These are phyloP conservation scores for Nyctanthes arbortristis DNA, from an alignment of 257 asterid genomes.

Conservation along the genomic window DNA sequence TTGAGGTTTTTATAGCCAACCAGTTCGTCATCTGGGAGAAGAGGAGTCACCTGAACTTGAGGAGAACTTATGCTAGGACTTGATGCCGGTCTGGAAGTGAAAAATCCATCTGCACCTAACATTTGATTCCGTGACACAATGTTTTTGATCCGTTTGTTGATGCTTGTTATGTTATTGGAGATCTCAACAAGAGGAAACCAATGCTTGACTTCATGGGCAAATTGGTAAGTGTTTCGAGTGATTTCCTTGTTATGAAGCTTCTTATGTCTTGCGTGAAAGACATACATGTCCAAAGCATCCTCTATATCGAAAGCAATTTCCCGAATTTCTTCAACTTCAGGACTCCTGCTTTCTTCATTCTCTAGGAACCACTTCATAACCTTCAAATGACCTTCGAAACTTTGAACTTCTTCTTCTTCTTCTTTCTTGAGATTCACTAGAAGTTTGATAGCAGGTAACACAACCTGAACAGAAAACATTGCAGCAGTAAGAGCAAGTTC, in stretches of 20 bases:
- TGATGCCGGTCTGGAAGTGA: neutral
- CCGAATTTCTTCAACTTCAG: conserved; percentile 7
- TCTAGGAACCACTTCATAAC: conserved; percentile 18
- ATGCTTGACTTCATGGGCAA: conserved; percentile 19
- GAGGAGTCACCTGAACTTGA: conserved; percentile 22
- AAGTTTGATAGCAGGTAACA: neutral
- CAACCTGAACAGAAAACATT: neutral
- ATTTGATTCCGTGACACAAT: neutral
- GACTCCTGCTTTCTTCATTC: neutral
- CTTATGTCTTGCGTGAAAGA: conserved; percentile 25
- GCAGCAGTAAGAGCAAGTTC: conserved; percentile 31
- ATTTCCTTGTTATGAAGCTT: conserved; percentile 2
- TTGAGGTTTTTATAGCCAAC: conserved; percentile 30
- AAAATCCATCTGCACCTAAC: neutral
- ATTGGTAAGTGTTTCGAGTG: neutral
- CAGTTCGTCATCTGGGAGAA: conserved; percentile 32
- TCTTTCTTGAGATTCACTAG: neutral
- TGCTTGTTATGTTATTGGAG: conserved; percentile 4
- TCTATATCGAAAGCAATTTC: conserved; percentile 26
- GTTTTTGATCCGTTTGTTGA: neutral
- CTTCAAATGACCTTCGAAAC: conserved; percentile 13
- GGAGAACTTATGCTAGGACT: neutral
- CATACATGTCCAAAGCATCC: conserved; percentile 30
- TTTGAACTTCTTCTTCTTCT: neutral
- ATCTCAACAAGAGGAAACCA: conserved; percentile 17